Base-by-base conservation (phyloP, 2,329 filamentous ascomycete species). In the Botryotinia convoluta region DNA sequence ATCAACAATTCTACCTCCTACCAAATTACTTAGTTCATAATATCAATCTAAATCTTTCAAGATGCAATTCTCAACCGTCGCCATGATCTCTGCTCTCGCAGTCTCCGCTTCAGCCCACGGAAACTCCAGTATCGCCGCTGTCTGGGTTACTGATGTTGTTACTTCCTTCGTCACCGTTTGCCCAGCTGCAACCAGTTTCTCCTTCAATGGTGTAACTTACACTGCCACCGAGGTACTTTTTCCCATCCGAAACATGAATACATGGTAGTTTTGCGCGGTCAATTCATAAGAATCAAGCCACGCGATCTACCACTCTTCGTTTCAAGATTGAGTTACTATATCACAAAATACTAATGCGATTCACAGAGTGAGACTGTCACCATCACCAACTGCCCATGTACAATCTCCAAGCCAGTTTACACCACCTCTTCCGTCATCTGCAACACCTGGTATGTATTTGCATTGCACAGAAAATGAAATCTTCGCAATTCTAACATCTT, bases 101-200 rank as follows among this genome's bases (percentile, higher is more conserved):
- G 81, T 77, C 61, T 68, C 79, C 71, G 81, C 78, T 67, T 70
- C 76, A n/a, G 78, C 80, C 45, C 26, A 73, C 71, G 71, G 35
- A 45, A 79, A 78, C 72, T 68, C 72, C 60, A 85, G 84, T 84
- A 20, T 37, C 4, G 86, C 86, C 82, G 81, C 82, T 79, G 61
- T 68, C 10, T 72, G 71, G 71, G 64, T 72, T 32, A 87, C 85
- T 75, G 83, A 86, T 78, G 81, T 86, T 75, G 84, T 86, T 75
- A 87, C 81, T 74, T 82, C 85, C 61, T 85, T 83, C 76, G 84
- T 85, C 76, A 80, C 86, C 74, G 86, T 83, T 83, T 89, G 87
- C 85, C 86, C 87, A 12, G 79, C 78, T 74, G 79, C 87, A 63
- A 88, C 87, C 73, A 81, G 81, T 68, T 77, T 88, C 75, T 82